phyloP scores from a whole-genome alignment of 1,139 yeast genomes.

The Scheffersomyces illinoinensis region DNA sequence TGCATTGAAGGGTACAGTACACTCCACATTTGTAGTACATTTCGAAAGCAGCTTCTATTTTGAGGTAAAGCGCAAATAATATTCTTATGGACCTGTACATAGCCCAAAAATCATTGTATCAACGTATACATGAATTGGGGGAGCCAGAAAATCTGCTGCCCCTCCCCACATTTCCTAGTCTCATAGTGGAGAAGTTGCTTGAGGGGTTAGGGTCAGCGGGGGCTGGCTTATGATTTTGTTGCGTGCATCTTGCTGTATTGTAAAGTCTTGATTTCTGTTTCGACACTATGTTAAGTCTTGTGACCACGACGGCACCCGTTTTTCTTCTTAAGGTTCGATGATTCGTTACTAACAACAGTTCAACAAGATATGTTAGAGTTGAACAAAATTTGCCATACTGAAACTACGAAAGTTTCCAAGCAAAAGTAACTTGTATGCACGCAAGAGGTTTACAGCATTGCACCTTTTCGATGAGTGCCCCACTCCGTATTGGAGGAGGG shows the following conservation, averaged over 20 bases:
- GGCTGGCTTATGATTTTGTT: not conserved
- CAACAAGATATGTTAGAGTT: not conserved
- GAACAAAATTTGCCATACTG: not conserved
- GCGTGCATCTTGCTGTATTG: not conserved
- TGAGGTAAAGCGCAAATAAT: not conserved
- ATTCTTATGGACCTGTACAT: not conserved
- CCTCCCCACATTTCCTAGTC: not conserved
- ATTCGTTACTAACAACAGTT: not conserved
- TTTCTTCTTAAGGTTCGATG: too few species aligned
- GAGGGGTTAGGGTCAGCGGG: not conserved
- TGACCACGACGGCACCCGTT: not conserved
- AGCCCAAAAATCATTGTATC: not conserved
- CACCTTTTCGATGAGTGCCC: not conserved
- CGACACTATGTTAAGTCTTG: not conserved
- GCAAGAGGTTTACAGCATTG: not conserved
- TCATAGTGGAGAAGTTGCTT: not conserved
- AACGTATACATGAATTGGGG: not conserved
- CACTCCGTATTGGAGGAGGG: not conserved
- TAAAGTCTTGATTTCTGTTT: not conserved
- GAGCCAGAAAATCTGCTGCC: not conserved
- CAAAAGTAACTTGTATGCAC: too few species aligned
- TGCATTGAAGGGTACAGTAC: not conserved
- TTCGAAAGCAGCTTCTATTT: not conserved
- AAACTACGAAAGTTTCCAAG: too few species aligned
- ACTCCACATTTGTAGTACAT: not conserved